Evolutionary conservation across 208 protist genomes (phyloP), one percentile per base, ranked within the genome.

Genomic region (Acanthamoeba castellanii): DNA sequence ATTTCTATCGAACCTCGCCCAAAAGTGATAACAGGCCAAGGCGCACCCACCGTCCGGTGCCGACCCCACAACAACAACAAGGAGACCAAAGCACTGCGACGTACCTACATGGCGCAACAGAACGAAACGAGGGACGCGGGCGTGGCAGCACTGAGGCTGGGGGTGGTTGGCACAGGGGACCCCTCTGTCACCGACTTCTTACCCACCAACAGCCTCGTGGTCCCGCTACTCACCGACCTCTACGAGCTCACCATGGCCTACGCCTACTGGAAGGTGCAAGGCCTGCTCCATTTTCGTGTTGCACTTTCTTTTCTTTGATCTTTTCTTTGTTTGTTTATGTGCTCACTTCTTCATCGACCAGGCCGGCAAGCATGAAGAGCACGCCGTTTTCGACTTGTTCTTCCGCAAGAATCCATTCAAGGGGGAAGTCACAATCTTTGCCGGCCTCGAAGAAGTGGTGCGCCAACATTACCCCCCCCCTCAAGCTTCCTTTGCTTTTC

Each of bases 381-480:
- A 66, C 45, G 84, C 97, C 0, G 96, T 98, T 8, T 99, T 99
- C 94, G 98, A 99, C 94, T 72, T 98, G 14, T 99, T 98, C 95
- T 99, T 98, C 92, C 96, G 98, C 66, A 98, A 98, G 90, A 97
- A 96, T 57, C 98, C 98, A 9, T 99, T 99, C 84, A 78, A 97
- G n/a, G 98, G 98, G 3, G 96, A 97, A 27, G 98, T 97, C 64
- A 97, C 97, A 9, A 82, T 99, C 4, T 98, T 98, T 96, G 97
- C 96, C 14, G 98, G 98, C 42, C 84, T 98, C 14, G 97, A 98
- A 42, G 96, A 97, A 72, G 92, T 42, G 76, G 92, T 95, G 52
- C 55, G 52, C 55, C 0, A 18, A 9, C 57, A 30, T 3, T 50
- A 16, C 42, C 0, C 32, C 37, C 34, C 64, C 32, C 34, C 1